Conservation (phyloP, 2,329 filamentous ascomycete species). For the Thelonectria discophora region DNA sequence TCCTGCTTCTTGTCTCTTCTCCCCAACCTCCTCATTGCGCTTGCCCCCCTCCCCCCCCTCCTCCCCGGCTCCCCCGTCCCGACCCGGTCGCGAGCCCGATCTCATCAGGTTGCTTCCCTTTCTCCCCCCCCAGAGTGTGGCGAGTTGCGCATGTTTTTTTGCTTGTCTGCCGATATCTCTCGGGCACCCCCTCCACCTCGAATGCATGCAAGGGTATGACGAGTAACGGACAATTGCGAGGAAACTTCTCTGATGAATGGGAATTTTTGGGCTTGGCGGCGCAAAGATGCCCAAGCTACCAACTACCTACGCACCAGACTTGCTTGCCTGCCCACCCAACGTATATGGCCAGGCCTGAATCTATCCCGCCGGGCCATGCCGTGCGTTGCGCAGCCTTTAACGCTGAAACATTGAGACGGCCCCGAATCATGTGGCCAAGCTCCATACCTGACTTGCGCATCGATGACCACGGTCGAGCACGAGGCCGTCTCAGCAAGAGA, state of each 20-base stretch:
- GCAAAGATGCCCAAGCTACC: no score
- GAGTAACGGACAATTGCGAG: constrained; percentile 14
- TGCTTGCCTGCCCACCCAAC: background rate
- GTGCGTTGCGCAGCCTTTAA: constrained; percentile 33
- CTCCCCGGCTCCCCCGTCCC: constrained; percentile 1
- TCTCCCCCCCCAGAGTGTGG: constrained; percentile 9
- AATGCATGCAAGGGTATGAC: constrained; percentile 31
- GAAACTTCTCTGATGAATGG: no score
- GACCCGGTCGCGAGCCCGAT: constrained; percentile 12
- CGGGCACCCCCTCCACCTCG: constrained; percentile 27
- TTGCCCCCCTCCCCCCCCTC: background rate
- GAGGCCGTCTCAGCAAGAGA: constrained; percentile 29
- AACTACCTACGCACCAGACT: no score
- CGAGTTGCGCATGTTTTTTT: constrained; percentile 26
- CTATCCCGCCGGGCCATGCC: constrained; percentile 20
- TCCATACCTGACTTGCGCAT: constrained; percentile 30
- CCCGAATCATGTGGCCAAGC: constrained; percentile 34
- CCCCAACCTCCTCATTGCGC: background rate
- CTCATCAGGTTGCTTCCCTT: constrained; percentile 2
- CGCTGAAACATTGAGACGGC: constrained; percentile 43
- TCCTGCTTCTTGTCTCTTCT: constrained; percentile 5
- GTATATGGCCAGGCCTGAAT: constrained; percentile 11
- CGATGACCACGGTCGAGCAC: constrained; percentile 21
- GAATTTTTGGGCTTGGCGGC: no score
- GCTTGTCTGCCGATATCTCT: constrained; percentile 30